Conservation (phyloP, 2,329 filamentous ascomycete species). For the Aspergillus sp. region DNA sequence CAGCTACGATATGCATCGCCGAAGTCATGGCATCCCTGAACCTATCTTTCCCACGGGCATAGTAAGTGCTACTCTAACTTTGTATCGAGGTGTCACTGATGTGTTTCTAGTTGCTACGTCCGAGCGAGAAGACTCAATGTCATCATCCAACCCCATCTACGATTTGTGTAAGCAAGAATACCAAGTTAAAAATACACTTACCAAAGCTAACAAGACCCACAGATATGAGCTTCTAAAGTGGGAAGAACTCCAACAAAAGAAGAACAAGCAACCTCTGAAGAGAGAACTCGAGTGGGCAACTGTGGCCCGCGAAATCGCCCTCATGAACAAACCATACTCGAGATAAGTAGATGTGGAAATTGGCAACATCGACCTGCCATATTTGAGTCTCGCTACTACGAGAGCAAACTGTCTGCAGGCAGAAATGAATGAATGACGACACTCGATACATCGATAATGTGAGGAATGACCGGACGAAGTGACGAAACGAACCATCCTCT, state of each 20-base stretch:
- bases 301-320: slow-evolving; percentile 82
- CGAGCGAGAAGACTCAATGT: slow-evolving; percentile 90
- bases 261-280: slow-evolving; percentile 55
- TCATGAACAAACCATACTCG: slow-evolving; percentile 94
- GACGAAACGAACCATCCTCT: slow-evolving; percentile 11
- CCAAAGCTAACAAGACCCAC: slow-evolving; percentile 14
- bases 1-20: slow-evolving; percentile 97
- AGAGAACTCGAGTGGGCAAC: slow-evolving; percentile 90
- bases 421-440: slow-evolving; percentile 14
- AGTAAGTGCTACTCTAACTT: slow-evolving; percentile 51
- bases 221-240: slow-evolving; percentile 87
- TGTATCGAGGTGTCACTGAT: slow-evolving; percentile 1
- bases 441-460: slow-evolving; percentile 14
- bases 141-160: slow-evolving; percentile 94
- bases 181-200: background rate
- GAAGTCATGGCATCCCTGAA: slow-evolving; percentile 85
- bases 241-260: slow-evolving; percentile 73
- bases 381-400: background rate
- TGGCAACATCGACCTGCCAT: background rate
- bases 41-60: slow-evolving; percentile 85
- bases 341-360: slow-evolving; percentile 48
- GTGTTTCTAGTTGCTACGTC: slow-evolving; percentile 70
- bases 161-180: slow-evolving; percentile 66
- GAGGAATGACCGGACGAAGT: slow-evolving; percentile 15
- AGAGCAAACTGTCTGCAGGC: background rate